Conservation (phyloP, 306 rosid genomes). For the Fagus crenata region DNA sequence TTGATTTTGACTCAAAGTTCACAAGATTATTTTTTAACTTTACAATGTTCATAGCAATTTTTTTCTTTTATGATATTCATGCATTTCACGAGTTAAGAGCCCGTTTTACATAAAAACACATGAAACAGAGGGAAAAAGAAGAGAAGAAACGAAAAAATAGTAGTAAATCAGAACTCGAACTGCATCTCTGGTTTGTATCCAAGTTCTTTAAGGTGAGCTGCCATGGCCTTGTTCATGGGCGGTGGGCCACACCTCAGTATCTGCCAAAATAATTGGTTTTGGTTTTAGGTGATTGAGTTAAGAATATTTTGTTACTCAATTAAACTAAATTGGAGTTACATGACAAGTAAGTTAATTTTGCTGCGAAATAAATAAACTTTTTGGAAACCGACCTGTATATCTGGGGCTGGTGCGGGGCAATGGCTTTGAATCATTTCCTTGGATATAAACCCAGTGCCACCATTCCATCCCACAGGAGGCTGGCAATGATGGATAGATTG, state of each 20-base stretch:
- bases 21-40: too few species aligned
- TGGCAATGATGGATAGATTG: constrained; percentile 18
- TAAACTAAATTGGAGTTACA: too few species aligned
- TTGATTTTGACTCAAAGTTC: too few species aligned
- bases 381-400: constrained; percentile 41
- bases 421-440: constrained; percentile 43
- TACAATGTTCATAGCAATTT: too few species aligned
- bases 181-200: constrained; percentile 50
- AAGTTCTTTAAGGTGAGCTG: constrained; percentile 42
- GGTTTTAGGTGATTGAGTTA: too few species aligned
- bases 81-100: too few species aligned
- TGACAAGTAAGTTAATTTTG: not conserved
- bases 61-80: too few species aligned
- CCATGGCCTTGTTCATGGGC: constrained; percentile 51
- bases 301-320: too few species aligned
- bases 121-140: not conserved
- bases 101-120: too few species aligned
- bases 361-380: not conserved
- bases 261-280: constrained; percentile 22
- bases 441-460: constrained; percentile 42
- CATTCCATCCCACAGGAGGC: constrained; percentile 53
- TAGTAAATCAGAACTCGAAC: constrained; percentile 34
- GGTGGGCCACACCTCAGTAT: constrained; percentile 58
- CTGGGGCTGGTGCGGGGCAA: constrained; percentile 45
- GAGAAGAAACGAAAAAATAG: not conserved